These are phyloP conservation scores for Cryptococcus floricola DNA, from an alignment of 1,284 basidiomycete genomes.

Conservation along the genomic window DNA sequence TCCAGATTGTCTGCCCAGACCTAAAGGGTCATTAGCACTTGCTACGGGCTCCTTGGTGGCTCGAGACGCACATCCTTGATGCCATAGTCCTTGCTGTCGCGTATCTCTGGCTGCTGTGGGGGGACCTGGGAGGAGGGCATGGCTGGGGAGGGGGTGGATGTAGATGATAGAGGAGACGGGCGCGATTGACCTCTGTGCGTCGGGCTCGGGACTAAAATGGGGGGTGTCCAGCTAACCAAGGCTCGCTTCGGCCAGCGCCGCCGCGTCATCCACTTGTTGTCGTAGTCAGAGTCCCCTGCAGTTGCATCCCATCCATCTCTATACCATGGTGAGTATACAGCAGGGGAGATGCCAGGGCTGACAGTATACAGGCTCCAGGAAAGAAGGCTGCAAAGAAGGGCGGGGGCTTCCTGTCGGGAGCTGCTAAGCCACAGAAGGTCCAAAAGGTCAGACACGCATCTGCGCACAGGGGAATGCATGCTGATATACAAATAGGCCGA, in stretches of 20 bases:
- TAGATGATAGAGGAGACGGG: too few relatives aligned
- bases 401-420: conserved; percentile 60
- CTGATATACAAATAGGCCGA: conserved; percentile 62
- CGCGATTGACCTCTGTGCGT: too few relatives aligned
- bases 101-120: conserved; percentile 4
- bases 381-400: conserved; percentile 90
- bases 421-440: conserved; percentile 59
- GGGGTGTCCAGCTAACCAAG: too few relatives aligned
- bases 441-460: conserved; percentile 12
- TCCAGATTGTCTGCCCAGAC: conserved; percentile 96
- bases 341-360: background rate
- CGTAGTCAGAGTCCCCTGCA: background rate
- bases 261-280: background rate
- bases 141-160: too few relatives aligned
- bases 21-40: conserved; percentile 17
- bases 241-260: too few relatives aligned
- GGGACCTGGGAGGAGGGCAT: background rate
- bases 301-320: background rate
- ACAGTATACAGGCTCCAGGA: conserved; percentile 65
- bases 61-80: conserved; percentile 38
- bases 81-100: conserved; percentile 28
- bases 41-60: background rate
- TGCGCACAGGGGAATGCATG: background rate
- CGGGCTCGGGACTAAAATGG: too few relatives aligned
- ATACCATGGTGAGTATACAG: background rate